These are phyloP conservation scores for Ophiostoma populinum DNA, from an alignment of 2,329 filamentous ascomycete species.

Conservation along the genomic window DNA sequence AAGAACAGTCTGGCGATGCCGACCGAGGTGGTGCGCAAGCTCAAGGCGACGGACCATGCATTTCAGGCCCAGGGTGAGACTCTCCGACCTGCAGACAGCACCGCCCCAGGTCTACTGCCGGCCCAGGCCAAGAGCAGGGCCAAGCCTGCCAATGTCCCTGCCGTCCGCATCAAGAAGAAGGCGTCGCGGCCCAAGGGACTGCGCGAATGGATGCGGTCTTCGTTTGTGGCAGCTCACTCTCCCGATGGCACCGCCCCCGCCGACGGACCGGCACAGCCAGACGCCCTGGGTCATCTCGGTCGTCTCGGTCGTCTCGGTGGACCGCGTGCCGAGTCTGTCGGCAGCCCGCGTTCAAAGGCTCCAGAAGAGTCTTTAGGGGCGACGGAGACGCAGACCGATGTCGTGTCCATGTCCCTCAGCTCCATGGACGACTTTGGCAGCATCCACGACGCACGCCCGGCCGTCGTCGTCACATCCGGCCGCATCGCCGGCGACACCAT, in stretches of 20 bases:
- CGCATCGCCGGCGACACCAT: neutral
- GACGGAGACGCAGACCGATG: no score
- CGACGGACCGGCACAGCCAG: neutral
- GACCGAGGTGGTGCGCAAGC: neutral
- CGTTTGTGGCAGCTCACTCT: neutral
- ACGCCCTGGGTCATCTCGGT: no score
- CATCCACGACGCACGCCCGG: constrained; percentile 13
- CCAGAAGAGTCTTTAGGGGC: no score
- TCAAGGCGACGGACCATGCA: neutral
- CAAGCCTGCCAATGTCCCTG: neutral
- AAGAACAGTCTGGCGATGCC: neutral
- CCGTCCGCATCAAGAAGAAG: neutral
- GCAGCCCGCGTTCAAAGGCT: no score
- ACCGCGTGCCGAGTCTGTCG: no score
- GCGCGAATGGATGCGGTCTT: constrained; percentile 1
- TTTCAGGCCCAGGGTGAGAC: neutral
- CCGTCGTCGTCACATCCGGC: constrained; percentile 6
- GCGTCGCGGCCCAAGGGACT: neutral
- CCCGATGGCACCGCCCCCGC: neutral
- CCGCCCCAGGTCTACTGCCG: neutral
- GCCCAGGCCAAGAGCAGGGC: neutral
- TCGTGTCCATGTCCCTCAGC: constrained; percentile 5
- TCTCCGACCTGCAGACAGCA: no score
- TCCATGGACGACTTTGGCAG: constrained; percentile 12
- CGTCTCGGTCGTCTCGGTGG: no score